phyloP scores from a whole-genome alignment of 345 rosid genomes.

The Bretschneidera sinensis region DNA sequence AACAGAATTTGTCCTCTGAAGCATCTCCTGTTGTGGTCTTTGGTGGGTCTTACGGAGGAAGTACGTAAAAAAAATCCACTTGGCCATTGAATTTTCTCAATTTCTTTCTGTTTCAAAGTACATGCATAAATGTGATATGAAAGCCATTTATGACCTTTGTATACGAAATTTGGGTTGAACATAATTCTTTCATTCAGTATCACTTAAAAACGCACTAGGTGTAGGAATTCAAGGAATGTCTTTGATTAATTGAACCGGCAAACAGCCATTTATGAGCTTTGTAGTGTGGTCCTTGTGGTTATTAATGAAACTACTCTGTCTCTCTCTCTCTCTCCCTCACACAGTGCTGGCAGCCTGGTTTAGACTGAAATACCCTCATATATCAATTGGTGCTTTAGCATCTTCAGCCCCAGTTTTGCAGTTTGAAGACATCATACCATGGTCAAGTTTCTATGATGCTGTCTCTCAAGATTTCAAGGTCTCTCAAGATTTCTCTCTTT shows the following conservation, averaged over 20 bases:
- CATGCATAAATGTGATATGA: no score
- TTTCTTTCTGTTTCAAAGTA: background rate
- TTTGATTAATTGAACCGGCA: no score
- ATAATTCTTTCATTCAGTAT: no score
- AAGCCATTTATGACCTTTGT: no score
- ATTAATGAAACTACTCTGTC: background rate
- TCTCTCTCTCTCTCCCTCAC: slow-evolving; percentile 12
- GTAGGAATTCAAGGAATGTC: background rate
- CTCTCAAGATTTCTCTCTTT: background rate
- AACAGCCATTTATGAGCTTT: slow-evolving; percentile 8
- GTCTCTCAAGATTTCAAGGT: slow-evolving; percentile 75
- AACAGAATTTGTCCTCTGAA: slow-evolving; percentile 67
- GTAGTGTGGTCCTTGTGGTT: background rate
- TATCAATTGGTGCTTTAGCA: slow-evolving; percentile 76
- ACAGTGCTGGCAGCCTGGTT: slow-evolving; percentile 92
- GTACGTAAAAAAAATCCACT: slow-evolving; percentile 27
- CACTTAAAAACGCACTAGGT: no score
- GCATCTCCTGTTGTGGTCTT: slow-evolving; percentile 76
- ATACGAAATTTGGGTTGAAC: no score
- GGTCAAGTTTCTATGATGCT: slow-evolving; percentile 72
- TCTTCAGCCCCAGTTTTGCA: slow-evolving; percentile 78
- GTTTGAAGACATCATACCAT: slow-evolving; percentile 62
- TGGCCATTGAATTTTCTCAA: background rate
- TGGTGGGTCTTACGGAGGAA: slow-evolving; percentile 94
- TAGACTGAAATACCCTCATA: slow-evolving; percentile 76